phyloP scores from a whole-genome alignment of 306 rosid genomes.

The Cicer chorassanicum region DNA sequence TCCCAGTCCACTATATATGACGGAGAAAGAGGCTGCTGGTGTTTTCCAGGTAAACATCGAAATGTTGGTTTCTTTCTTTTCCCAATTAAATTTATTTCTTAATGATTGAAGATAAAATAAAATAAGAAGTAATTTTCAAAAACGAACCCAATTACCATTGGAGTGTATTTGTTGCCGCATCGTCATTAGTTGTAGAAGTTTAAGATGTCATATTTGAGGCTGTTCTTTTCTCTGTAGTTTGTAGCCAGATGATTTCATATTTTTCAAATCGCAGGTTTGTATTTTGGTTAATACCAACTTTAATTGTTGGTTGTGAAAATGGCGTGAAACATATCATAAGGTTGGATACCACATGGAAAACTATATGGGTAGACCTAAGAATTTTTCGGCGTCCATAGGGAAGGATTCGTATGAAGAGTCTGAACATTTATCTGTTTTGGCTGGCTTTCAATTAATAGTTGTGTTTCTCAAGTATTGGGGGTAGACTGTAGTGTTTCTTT shows the following conservation, averaged over 20 bases:
- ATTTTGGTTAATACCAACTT: conserved; percentile 31
- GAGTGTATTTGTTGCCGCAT: conserved; percentile 1
- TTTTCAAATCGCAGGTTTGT: neutral
- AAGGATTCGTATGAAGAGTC: neutral
- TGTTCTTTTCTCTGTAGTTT: neutral
- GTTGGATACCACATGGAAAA: conserved; percentile 28
- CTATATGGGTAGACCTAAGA: neutral
- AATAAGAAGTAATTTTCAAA: neutral
- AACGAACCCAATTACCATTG: conserved; percentile 5
- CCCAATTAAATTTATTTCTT: neutral
- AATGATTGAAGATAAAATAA: conserved; percentile 6
- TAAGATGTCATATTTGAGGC: neutral
- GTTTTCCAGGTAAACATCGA: conserved; percentile 56
- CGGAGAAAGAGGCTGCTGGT: conserved; percentile 80
- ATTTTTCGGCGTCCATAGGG: conserved; percentile 6
- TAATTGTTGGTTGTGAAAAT: conserved; percentile 21
- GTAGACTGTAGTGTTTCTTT: conserved; percentile 9
- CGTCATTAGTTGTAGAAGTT: conserved; percentile 4
- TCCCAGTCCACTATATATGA: conserved; percentile 79
- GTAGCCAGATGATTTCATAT: neutral
- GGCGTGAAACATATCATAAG: conserved; percentile 7
- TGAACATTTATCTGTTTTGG: conserved; percentile 36
- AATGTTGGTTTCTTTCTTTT: conserved; percentile 33
- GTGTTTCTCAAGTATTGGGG: conserved; percentile 22
- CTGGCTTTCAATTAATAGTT: neutral